Conservation (phyloP, 352 stramenopile genomes). For the Phytophthora ohioensis region DNA sequence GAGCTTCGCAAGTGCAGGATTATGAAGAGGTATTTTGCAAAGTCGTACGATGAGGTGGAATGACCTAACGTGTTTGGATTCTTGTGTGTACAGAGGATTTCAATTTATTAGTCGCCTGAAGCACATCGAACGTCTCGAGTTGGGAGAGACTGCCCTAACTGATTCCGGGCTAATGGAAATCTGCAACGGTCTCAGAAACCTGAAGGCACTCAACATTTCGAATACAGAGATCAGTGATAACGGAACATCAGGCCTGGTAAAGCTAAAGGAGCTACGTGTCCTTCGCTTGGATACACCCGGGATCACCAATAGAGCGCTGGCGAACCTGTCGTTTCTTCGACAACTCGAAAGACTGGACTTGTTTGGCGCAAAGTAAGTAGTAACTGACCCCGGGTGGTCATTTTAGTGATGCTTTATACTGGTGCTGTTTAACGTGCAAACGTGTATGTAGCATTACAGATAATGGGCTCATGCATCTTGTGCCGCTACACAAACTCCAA, state of each 20-base stretch:
- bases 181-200: slow-evolving; percentile 50
- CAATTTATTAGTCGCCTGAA: slow-evolving; percentile 73
- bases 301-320: slow-evolving; percentile 72
- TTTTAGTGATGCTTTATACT: too few species aligned
- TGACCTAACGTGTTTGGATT: slow-evolving; percentile 5
- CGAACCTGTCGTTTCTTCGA: slow-evolving; percentile 60
- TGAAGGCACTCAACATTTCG: slow-evolving; percentile 72
- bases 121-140: slow-evolving; percentile 60
- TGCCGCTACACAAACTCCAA: slow-evolving; percentile 56
- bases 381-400: not conserved
- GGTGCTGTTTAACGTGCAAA: too few species aligned
- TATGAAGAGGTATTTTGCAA: slow-evolving; percentile 64
- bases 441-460: slow-evolving; percentile 60
- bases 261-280: slow-evolving; percentile 62
- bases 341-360: slow-evolving; percentile 71
- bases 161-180: slow-evolving; percentile 70
- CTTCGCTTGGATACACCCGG: slow-evolving; percentile 70
- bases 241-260: slow-evolving; percentile 55
- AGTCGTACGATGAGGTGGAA: not conserved
- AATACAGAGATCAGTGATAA: slow-evolving; percentile 76
- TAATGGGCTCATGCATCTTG: slow-evolving; percentile 71
- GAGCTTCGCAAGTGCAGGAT: slow-evolving; percentile 75
- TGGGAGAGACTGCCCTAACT: slow-evolving; percentile 69
- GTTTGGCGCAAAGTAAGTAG: slow-evolving; percentile 74
- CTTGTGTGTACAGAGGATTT: slow-evolving; percentile 51